Evolutionary conservation across 441 rosid species (phyloP), one percentile per base, ranked within the genome.

Genomic region (Breynia disticha): DNA sequence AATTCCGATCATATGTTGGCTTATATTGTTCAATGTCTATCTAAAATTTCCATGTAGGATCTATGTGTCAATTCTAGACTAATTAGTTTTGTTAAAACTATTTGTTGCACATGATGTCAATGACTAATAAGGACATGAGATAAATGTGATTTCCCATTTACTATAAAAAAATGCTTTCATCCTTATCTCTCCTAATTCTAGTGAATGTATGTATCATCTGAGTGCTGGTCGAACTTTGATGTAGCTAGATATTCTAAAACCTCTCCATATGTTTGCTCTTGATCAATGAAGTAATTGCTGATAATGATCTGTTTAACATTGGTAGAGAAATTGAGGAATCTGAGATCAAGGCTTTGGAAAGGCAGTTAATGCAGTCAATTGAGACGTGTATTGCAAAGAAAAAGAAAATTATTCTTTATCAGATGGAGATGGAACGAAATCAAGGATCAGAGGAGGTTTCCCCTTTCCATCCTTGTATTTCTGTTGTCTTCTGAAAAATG

Each of bases 341-440:
- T 28, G 99, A 90, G 69, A 79, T 94, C 76, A 89, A 83, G 76
- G 84, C 86, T 7, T 72, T 87, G 79, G 97, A 94, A 70, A 87
- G 97, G 66, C 99, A 94, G 68, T 69, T 94, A 67, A 80, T 94
- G 96, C 99, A 94, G 57, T 83, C 99, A 38, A 82, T 87, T 59
- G 99, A 94, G 77, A 85, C 86, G 71, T 90, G 94, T 64, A 77
- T 85, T 52, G 63, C 76, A 20, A 94, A 90, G 83, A 94, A 94
- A 72, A 94, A 94, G 78, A 94, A 85, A 76, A 87, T 90, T 54
- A 73, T 87, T 49, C 84, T 94, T 72, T 73, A 75, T 61, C 94
- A 84, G 68, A 81, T 76, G 81, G 97, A 90, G 77, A 85, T 85
- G 81, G 94, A 90, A 50, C 91, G 95, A 48, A 71, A 77, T 62